Base-by-base conservation (phyloP, 208 protist genomes). In the Acanthamoeba sp. region DNA sequence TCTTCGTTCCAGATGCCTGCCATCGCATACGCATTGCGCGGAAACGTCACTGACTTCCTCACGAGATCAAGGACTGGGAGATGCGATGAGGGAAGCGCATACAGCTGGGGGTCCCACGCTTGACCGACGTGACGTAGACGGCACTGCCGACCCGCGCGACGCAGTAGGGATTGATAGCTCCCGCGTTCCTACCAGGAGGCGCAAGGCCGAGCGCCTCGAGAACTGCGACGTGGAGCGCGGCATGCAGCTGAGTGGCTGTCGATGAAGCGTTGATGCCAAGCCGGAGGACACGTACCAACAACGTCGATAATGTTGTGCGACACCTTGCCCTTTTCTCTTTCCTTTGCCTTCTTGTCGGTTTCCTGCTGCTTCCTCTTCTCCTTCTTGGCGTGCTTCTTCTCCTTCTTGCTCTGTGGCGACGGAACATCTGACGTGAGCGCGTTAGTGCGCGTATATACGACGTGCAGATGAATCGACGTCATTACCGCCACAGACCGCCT, bases 311-410 rank as follows among this genome's bases (percentile, higher is more conserved):
- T 78, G 69, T 78, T 78, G 3, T 5, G 20, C 32, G 64, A 38
- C 14, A 6, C 18, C 64, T 78, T 24, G 52, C 22, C 6, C 52
- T 2, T 9, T 34, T 5, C 64, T 71, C 20, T 22, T 71, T 71
- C n/a, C 24, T 66, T 18, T 29, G n/a, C n/a, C n/a, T 24, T 66
- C 59, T 5, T n/a, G n/a, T n/a, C n/a, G n/a, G 6, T 71, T 3
- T 2, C 10, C 12, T 36, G 34, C 6, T 45, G 7, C 20, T 78
- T 78, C 20, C 36, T 24, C 69, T 78, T 78, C 69, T 42, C 69
- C 69, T 78, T 38, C 69, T 78, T 78, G 32, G 69, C 69, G 7
- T 27, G 69, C 69, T 78, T 78, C 20, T 36, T 38, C 36, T 78
- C 69, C 69, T 78, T 78, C 38, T 78, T 78, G 69, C 16, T 78